Evolutionary conservation across 2,329 filamentous ascomycete species (phyloP).

Genomic region (Venturia asperata): DNA sequence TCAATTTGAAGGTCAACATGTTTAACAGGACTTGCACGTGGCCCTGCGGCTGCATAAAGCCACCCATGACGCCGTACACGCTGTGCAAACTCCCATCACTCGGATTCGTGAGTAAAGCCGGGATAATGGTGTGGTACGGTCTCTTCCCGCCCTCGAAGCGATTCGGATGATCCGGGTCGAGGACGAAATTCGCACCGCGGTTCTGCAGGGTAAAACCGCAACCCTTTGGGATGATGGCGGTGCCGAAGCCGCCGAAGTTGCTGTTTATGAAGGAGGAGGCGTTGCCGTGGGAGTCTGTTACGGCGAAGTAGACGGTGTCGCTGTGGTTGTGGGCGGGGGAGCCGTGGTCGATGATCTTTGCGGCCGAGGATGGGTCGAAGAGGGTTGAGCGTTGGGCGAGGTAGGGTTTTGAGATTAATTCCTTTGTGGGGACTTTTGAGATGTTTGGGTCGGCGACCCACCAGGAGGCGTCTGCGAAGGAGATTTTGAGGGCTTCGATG

Average conservation of each 20-base stretch:
- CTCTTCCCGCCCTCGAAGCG: constrained; percentile 71
- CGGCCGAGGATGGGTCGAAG: constrained; percentile 49
- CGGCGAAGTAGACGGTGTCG: constrained; percentile 92
- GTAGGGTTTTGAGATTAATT: constrained; percentile 66
- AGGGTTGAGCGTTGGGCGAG: constrained; percentile 62
- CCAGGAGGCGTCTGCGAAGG: constrained; percentile 85
- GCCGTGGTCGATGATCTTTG: constrained; percentile 53
- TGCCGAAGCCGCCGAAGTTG: constrained; percentile 86
- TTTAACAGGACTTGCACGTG: constrained; percentile 90
- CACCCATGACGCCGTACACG: constrained; percentile 94
- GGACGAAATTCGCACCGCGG: constrained; percentile 77
- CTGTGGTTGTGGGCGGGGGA: constrained; percentile 77
- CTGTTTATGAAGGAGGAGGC: constrained; percentile 95
- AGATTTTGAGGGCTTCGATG: constrained; percentile 80
- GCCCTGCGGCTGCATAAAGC: constrained; percentile 97
- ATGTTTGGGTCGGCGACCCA: constrained; percentile 79
- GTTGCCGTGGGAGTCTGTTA: constrained; percentile 75
- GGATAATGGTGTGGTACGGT: constrained; percentile 97
- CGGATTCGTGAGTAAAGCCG: constrained; percentile 75
- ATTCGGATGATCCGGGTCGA: constrained; percentile 69
- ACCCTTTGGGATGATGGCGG: constrained; percentile 71
- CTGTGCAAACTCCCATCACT: constrained; percentile 68
- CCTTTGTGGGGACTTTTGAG: constrained; percentile 59
- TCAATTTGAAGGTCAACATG: constrained; percentile 72
- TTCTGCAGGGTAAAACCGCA: constrained; percentile 95